Base-by-base conservation (phyloP, 2,329 filamentous ascomycete genomes). In the Sphaerulina musiva region DNA sequence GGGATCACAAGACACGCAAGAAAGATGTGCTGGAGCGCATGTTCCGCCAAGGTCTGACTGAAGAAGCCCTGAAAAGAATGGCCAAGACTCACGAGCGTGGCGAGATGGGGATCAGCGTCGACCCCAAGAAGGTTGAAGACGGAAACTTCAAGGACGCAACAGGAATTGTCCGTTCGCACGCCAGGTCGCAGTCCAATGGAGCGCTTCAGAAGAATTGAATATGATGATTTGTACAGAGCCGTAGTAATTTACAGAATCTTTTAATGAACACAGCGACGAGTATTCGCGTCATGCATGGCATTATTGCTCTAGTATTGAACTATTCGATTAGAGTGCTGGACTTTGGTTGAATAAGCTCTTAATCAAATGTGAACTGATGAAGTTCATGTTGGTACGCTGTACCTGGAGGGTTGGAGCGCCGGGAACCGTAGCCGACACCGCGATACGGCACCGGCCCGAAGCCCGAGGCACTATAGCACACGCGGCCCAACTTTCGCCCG, bases 11-110 rank as follows among this genome's bases (percentile, higher is more conserved):
- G 59, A 90, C 88, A 1, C 77, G 89, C 48, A 95, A 95, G 78
- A 92, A 90, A 79, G 88, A 95, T 41, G 87, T 95, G 0, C 76
- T 90, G 20, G 84, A 91, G 65, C 79, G 84, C 43, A 81, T 93
- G 71, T 82, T 87, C 64, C 76, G 87, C 31, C 89, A 93, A 67
- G 82, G 89, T 59, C 70, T 95, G 53, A 95, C 89, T 0, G 72
- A 78, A 45, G 76, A 83, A 61, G 83, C 82, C 1, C 83, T 85
- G 60, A 75, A 76, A 59, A 78, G 79, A 38, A 60, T 66, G 51
- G 63, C 62, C 43, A 61, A 61, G 55, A 61, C 55, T 44, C 59
- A 61, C 17, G 57, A 55, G 9, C 47, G 59, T 2, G 59, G 61
- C 4, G 56, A 59, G 11, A 55, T 62, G 52, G 48, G 44, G 2